A percentile compares a stretch with the other conserved stretches of the same genome.
Conservation (phyloP, 176 grass and related monocot genomes). For the Alloteropsis semialata region DNA sequence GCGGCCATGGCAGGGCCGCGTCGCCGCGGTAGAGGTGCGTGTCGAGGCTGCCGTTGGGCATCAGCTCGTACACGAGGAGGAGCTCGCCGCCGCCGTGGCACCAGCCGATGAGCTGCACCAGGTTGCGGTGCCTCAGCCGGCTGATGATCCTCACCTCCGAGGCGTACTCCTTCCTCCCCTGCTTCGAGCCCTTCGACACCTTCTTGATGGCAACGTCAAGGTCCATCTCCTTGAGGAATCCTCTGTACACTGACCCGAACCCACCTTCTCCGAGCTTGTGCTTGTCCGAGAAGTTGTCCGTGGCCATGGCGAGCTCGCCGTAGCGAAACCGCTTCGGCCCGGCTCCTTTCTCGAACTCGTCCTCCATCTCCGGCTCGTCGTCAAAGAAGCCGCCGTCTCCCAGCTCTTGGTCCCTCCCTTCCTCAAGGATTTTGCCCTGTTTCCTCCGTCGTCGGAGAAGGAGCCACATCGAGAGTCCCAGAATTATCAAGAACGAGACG, state of each 20-base stretch:
- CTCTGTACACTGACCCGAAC: conserved; percentile 17
- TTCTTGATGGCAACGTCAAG: conserved; percentile 11
- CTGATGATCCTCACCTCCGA: conserved; percentile 62
- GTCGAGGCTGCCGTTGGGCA: neutral
- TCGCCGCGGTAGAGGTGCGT: neutral
- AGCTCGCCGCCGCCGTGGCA: conserved; percentile 52
- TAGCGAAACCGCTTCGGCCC: conserved; percentile 27
- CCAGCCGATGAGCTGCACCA: conserved; percentile 70
- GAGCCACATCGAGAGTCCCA: neutral
- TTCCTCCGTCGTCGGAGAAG: neutral
- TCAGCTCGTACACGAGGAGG: conserved; percentile 34
- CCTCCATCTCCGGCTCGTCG: neutral
- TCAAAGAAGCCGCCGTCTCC: neutral
- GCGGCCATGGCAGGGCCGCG: conserved; percentile 18
- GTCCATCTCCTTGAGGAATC: neutral
- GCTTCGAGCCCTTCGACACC: conserved; percentile 18
- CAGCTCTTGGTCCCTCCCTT: neutral
- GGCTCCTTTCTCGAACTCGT: conserved; percentile 22
- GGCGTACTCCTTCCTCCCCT: conserved; percentile 58
- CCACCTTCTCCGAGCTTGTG: conserved; percentile 35
- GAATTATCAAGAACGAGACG: neutral
- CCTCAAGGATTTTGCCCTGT: neutral
- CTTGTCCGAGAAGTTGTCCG: conserved; percentile 17
- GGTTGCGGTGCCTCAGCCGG: conserved; percentile 55
- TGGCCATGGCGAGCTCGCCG: conserved; percentile 10